Percentiles rank a stretch among this genome's conserved stretches.
phyloP scores from a whole-genome alignment of 768 basidiomycete species.

The Candolleomyces eurysporus region DNA sequence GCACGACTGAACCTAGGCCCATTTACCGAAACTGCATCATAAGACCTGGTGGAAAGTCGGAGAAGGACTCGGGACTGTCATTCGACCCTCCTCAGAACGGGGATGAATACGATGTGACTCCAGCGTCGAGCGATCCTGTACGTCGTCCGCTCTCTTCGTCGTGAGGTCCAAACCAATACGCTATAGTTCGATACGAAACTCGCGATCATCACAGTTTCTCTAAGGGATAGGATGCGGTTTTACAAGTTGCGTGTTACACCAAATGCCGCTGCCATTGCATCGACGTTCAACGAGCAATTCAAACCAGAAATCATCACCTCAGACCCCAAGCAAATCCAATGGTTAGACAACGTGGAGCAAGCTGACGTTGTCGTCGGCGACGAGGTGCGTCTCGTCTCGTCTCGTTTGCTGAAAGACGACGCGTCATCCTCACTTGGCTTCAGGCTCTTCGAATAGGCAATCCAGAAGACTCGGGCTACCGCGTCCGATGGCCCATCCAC shows the following conservation, averaged over 20 bases:
- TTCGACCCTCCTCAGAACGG: conserved; percentile 26
- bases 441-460: conserved; percentile 64
- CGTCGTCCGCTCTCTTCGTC: conserved; percentile 17
- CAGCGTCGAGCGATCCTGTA: conserved; percentile 63
- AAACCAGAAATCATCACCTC: conserved; percentile 85
- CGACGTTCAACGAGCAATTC: conserved; percentile 80
- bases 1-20: conserved; percentile 25
- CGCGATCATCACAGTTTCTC: conserved; percentile 62
- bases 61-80: conserved; percentile 15
- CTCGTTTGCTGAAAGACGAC: background rate
- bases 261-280: conserved; percentile 66
- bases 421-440: background rate
- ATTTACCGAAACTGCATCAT: conserved; percentile 49
- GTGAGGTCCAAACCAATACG: background rate
- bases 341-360: conserved; percentile 58
- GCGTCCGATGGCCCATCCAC: conserved; percentile 79
- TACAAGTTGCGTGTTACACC: conserved; percentile 78
- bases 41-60: conserved; percentile 44
- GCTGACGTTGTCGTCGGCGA: conserved; percentile 70
- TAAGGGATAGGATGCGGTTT: conserved; percentile 82
- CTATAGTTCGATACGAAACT: conserved; percentile 75
- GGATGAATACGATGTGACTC: conserved; percentile 51
- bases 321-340: conserved; percentile 81
- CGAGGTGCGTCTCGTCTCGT: conserved; percentile 39
- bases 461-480: conserved; percentile 65